Base-by-base conservation (phyloP, 2,329 filamentous ascomycete genomes). In the Fusarium drepaniforme region DNA sequence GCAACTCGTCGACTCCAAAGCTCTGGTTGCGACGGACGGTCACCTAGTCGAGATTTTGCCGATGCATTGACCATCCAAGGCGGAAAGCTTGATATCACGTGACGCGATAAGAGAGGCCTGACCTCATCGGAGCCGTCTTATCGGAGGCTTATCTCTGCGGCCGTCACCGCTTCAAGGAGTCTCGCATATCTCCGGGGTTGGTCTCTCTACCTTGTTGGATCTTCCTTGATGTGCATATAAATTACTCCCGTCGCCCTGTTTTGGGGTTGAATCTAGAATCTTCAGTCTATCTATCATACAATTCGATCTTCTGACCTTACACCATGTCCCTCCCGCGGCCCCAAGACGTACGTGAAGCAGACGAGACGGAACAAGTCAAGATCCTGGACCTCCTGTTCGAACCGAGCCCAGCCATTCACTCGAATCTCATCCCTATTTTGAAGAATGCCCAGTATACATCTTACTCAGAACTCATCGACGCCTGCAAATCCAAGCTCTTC, bases 331-430 rank as follows among this genome's bases (percentile, higher is more conserved):
- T 97, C 8, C 93, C 93, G 15, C 81, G 87, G 33, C 86, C 92
- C 77, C 81, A 85, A 56, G 83, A 85, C 16, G 85, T 97, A 44
- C 85, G 88, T 30, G 83, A 85, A 57, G 88, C 92, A 59, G 81
- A 91, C 21, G 87, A 90, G 35, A 78, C 86, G 33, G 84, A 88
- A 23, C 88, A 93, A 66, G 87, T 86, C 42, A 80, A 83, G 6
- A 85, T 92, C 60, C 89, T 98, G 59, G 94, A 97, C 83, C 88
- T 92, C 5, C 91, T 98, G 69, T 98, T 98, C 83, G 96, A 98
- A 82, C 94, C 94, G 18, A 95, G 93, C 64, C 86, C 89, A 1
- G 90, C 92, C 61, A 90, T 98, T 1, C 94, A 96, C 82, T 86
- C 88, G 15, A 87, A 97, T 16, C 90, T 93, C 18, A 81, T 94